These are phyloP conservation scores for Metschnikowia rubicola DNA, from an alignment of 805 yeast species.

Conservation along the genomic window DNA sequence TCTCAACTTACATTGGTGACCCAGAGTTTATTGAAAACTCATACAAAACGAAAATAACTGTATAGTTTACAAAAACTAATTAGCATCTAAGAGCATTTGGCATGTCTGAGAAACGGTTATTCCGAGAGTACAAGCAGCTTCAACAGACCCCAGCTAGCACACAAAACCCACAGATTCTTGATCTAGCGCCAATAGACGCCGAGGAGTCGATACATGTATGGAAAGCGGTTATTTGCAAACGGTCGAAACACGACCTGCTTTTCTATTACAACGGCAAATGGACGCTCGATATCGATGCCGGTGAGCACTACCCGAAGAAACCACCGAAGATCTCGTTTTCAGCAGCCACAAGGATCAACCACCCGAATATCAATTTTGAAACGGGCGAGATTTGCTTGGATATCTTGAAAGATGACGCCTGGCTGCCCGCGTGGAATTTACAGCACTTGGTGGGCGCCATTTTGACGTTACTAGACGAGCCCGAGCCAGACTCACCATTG, in stretches of 20 bases:
- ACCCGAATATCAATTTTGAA: slow-evolving; percentile 37
- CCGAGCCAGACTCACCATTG: slow-evolving; percentile 70
- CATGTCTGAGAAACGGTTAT: slow-evolving; percentile 41
- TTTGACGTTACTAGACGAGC: slow-evolving; percentile 53
- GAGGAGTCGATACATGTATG: slow-evolving; percentile 14
- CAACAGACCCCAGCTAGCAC: slow-evolving; percentile 24
- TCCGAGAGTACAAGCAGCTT: slow-evolving; percentile 37
- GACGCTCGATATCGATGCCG: slow-evolving; percentile 45
- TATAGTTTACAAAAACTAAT: too few relatives aligned
- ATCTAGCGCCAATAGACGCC: slow-evolving; percentile 39
- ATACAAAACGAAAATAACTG: too few relatives aligned
- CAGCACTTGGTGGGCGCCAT: slow-evolving; percentile 55
- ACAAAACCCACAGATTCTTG: slow-evolving; percentile 36
- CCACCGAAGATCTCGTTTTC: slow-evolving; percentile 58
- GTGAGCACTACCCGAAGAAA: slow-evolving; percentile 49
- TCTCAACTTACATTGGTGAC: too few relatives aligned
- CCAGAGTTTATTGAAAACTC: too few relatives aligned
- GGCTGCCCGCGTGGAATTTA: slow-evolving; percentile 78
- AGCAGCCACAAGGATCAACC: slow-evolving; percentile 36
- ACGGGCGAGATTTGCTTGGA: slow-evolving; percentile 73
- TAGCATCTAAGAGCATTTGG: background rate
- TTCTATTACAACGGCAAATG: slow-evolving; percentile 52
- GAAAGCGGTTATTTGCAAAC: slow-evolving; percentile 22
- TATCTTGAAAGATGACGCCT: slow-evolving; percentile 50
- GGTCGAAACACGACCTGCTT: slow-evolving; percentile 39